phyloP scores from a whole-genome alignment of 192 early-diverging fungal species.

The Rhizophlyctis rosea region DNA sequence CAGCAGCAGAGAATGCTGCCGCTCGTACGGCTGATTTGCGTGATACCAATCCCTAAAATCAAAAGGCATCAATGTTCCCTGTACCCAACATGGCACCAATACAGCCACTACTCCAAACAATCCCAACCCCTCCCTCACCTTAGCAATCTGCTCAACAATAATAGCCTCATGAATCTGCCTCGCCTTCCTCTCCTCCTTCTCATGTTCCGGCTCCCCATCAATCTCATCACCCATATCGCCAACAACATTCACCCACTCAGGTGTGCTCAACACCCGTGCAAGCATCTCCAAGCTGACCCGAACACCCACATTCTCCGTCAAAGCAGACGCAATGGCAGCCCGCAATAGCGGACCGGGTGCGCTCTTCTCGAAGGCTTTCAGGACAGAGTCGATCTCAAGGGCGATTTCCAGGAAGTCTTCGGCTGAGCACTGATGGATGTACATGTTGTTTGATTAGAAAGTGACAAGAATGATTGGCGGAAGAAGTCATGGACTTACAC shows the following conservation, averaged over 20 bases:
- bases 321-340: neutral
- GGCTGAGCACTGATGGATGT: neutral
- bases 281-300: conserved; percentile 2
- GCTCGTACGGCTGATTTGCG: conserved; percentile 5
- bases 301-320: neutral
- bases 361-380: neutral
- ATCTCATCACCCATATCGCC: neutral
- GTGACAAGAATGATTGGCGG: neutral
- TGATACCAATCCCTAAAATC: conserved; percentile 11
- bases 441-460: neutral
- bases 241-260: neutral
- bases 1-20: conserved; percentile 17
- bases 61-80: neutral
- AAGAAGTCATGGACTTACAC: neutral
- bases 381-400: conserved; percentile 1
- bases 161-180: neutral
- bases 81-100: neutral
- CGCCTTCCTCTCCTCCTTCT: neutral
- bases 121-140: neutral
- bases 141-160: neutral
- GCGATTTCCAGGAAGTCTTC: conserved; percentile 5
- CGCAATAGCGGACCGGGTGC: neutral
- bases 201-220: neutral
- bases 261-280: neutral
- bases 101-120: neutral